Evolutionary conservation across 2,329 filamentous ascomycete genomes (phyloP).

Genomic region (Fusarium sp.): DNA sequence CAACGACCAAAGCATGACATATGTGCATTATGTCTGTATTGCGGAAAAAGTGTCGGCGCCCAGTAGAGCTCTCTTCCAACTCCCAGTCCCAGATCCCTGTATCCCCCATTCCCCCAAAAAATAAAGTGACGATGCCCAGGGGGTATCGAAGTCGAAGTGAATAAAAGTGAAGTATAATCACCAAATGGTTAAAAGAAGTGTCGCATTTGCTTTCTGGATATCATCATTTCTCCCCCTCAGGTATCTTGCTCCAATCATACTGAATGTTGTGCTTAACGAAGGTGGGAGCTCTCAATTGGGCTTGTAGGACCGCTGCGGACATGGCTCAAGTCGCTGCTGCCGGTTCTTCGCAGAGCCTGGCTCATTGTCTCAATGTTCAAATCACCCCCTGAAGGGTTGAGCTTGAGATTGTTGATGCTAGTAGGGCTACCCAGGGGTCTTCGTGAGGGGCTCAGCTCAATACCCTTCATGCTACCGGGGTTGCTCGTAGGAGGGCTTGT

Average conservation of each 20-base stretch:
- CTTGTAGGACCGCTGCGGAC: slow-evolving; percentile 68
- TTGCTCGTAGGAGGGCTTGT: slow-evolving; percentile 82
- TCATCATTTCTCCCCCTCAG: slow-evolving; percentile 21
- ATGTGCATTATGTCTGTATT: slow-evolving; percentile 36
- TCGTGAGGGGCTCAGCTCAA: slow-evolving; percentile 75
- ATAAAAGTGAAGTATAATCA: slow-evolving; percentile 37
- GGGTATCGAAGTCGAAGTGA: slow-evolving; percentile 36
- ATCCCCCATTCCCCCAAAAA: slow-evolving; percentile 39
- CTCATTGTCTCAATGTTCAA: slow-evolving; percentile 94
- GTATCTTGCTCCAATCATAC: neutral
- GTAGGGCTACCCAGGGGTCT: slow-evolving; percentile 72
- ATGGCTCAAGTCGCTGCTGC: slow-evolving; percentile 78
- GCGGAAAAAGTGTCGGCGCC: slow-evolving; percentile 41
- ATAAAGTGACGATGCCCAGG: slow-evolving; percentile 29
- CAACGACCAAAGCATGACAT: slow-evolving; percentile 28
- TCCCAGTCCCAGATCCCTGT: slow-evolving; percentile 46
- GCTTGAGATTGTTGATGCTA: slow-evolving; percentile 60
- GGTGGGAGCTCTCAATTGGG: slow-evolving; percentile 59
- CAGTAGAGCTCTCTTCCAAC: slow-evolving; percentile 46
- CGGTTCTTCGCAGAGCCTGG: slow-evolving; percentile 86
- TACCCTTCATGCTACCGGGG: slow-evolving; percentile 76
- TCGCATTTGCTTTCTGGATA: slow-evolving; percentile 35
- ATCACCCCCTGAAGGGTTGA: slow-evolving; percentile 64
- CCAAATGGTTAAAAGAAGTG: slow-evolving; percentile 29
- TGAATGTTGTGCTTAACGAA: slow-evolving; percentile 40